Base-by-base conservation (phyloP, 2,329 filamentous ascomycete species). In the Trichoderma sp. region DNA sequence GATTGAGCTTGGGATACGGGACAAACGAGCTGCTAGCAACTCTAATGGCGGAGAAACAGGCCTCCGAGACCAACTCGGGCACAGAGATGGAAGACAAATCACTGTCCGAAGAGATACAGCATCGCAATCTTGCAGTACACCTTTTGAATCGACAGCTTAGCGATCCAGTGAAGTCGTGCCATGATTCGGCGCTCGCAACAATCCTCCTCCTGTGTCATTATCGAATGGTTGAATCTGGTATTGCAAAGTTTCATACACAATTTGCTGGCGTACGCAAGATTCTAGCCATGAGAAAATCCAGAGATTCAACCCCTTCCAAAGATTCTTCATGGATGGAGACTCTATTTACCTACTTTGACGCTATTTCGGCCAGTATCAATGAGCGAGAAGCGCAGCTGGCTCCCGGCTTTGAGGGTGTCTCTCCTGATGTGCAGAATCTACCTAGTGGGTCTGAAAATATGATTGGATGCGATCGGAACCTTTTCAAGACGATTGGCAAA, bases 241-340 rank as follows among this genome's bases (percentile, higher is more conserved):
- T 98, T 75, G 94, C 93, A 23, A 95, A 95, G 77, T 98, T 98
- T 82, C 93, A 94, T 75, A 96, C 93, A 0, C 95, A 98, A 79
- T 94, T 98, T 77, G 94, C 94, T 1, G 95, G 95, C 0, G 94
- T 98, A 50, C 95, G 94, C 82, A 97, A 97, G 84, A 90, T 98
- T 36, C 87, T 98, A 12, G 88, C 91, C 4, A 88, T 97, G 83
- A 88, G 94, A 72, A 74, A 34, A 23, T 67, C 77, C 4, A 88
- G 92, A 74, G 75, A 76, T 39, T 72, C 76, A 34, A 71, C 79
- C 82, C 86, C 79, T 77, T 90, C 77, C 80, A 88, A 90, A 65
- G 92, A 94, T 73, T 92, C 93, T 72, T 89, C 91, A 13, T 98
- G 95, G 95, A 95, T 97, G 84, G 93, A 97, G 77, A 91, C 93